Conservation (phyloP, 129 eudicot genomes). For the Cynara cardunculus region DNA sequence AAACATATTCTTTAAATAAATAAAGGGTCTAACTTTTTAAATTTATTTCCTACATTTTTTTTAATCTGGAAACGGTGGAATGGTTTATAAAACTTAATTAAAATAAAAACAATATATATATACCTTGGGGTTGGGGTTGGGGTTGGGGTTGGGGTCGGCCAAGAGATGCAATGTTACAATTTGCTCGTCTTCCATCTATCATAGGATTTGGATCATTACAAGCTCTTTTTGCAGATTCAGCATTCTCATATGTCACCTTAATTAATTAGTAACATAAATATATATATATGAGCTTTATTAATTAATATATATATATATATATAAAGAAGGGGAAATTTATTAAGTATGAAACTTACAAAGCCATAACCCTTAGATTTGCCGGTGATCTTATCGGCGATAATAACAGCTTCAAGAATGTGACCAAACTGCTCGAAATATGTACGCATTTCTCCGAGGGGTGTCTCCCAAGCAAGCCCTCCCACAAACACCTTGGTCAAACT, state of each 20-base stretch:
- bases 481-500: conserved; percentile 62
- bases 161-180: conserved; percentile 69
- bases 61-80: no score
- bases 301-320: no score
- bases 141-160: conserved; percentile 63
- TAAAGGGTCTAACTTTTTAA: no score
- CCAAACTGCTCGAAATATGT: conserved; percentile 63
- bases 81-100: not conserved
- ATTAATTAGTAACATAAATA: not conserved
- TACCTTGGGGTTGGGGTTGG: conserved; percentile 55
- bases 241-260: conserved; percentile 64
- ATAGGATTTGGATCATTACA: conserved; percentile 62
- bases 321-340: not conserved
- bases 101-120: not conserved
- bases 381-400: conserved; percentile 59
- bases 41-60: no score
- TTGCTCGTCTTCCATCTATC: conserved; percentile 70
- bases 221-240: conserved; percentile 60
- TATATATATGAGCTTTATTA: no score
- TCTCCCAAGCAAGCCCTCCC: conserved; percentile 83
- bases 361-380: conserved; percentile 30
- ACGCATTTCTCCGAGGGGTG: conserved; percentile 55
- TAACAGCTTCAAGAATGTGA: conserved; percentile 69
- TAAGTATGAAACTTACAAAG: conserved; percentile 44
- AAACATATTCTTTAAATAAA: no score